These are phyloP conservation scores for Boletus bicolor DNA, from an alignment of 768 basidiomycete genomes.

Conservation along the genomic window DNA sequence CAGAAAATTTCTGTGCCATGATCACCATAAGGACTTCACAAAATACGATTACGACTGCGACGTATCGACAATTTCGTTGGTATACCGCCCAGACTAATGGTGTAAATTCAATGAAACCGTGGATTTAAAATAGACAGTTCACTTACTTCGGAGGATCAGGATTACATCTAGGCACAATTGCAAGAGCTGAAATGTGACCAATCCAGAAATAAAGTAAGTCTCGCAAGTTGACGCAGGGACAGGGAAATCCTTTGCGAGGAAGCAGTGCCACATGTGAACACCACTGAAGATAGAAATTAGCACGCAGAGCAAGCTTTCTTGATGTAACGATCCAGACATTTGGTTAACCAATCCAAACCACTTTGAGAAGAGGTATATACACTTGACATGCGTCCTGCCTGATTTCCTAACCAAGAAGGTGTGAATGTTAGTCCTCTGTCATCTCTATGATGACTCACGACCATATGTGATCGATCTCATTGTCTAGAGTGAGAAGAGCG, in stretches of 20 bases:
- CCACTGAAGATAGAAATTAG: slow-evolving; percentile 6
- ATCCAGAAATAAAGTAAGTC: neutral
- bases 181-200: slow-evolving; percentile 7
- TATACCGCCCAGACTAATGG: slow-evolving; percentile 16
- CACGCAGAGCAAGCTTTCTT: neutral
- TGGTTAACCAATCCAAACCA: slow-evolving; percentile 23
- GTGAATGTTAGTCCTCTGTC: neutral
- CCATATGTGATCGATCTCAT: slow-evolving; percentile 21
- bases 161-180: slow-evolving; percentile 14
- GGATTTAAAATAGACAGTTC: neutral
- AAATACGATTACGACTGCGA: neutral
- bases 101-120: neutral
- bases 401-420: slow-evolving; percentile 2
- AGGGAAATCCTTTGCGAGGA: neutral
- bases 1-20: neutral
- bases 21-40: neutral
- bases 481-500: slow-evolving; percentile 13
- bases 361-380: slow-evolving; percentile 21
- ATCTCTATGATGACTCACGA: slow-evolving; percentile 14
- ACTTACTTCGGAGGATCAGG: slow-evolving; percentile 18
- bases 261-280: neutral
- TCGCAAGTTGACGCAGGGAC: slow-evolving; percentile 4
- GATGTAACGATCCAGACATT: slow-evolving; percentile 3
- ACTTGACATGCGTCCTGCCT: slow-evolving; percentile 10
- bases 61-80: neutral